Evolutionary conservation across 2,329 filamentous ascomycete genomes (phyloP).

Genomic region (Mariannaea sp.): DNA sequence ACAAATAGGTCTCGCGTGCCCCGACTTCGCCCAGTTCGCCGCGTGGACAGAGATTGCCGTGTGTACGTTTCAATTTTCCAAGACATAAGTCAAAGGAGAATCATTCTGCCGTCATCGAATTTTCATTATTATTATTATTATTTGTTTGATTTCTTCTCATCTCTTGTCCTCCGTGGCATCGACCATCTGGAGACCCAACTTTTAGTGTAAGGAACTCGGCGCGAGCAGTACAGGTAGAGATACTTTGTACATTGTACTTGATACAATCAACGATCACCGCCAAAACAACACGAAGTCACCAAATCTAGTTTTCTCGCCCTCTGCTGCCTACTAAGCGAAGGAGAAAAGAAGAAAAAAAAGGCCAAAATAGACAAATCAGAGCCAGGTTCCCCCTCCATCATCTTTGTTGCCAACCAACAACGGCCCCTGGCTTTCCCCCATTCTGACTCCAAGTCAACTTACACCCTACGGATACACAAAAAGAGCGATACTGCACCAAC

Average conservation of each 20-base stretch:
- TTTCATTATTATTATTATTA: no score
- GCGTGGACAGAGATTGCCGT: slow-evolving; percentile 15
- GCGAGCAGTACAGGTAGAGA: no score
- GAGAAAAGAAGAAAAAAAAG: not conserved
- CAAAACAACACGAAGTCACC: not conserved
- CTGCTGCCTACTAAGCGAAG: slow-evolving; percentile 2
- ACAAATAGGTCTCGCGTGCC: slow-evolving; percentile 34
- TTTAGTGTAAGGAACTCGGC: no score
- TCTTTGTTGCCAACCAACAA: slow-evolving; percentile 4
- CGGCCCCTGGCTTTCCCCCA: not conserved
- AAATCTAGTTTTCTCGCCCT: slow-evolving; percentile 9
- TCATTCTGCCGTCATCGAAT: not conserved
- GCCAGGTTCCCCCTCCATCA: slow-evolving; percentile 5
- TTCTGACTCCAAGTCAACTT: slow-evolving; percentile 19
- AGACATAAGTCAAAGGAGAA: not conserved
- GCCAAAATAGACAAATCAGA: no score
- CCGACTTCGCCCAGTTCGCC: slow-evolving; percentile 30
- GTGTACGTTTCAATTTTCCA: slow-evolving; percentile 8
- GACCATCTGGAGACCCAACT: no score
- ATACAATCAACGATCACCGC: not conserved
- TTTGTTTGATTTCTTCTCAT: not conserved
- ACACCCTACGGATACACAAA: slow-evolving; percentile 10
- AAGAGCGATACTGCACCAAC: slow-evolving; percentile 8
- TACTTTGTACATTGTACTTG: no score
- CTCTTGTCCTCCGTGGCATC: not conserved